These are phyloP conservation scores for Trichocomaceae sp. DNA, from an alignment of 2,329 filamentous ascomycete species.

Conservation along the genomic window DNA sequence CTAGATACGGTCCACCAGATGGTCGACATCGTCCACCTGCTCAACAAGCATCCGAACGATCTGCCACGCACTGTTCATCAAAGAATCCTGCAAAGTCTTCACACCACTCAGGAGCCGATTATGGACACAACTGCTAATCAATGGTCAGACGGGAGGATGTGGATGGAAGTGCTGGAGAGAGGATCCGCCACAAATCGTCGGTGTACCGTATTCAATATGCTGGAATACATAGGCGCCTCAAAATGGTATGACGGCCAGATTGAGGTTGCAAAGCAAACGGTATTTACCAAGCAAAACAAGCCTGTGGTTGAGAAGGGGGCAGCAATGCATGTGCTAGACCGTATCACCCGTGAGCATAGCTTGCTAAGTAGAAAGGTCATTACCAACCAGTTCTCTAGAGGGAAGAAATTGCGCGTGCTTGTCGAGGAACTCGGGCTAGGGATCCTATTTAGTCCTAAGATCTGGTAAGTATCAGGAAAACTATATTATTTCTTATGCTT, in stretches of 20 bases:
- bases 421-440: constrained; percentile 22
- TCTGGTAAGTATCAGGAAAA: background rate
- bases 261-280: constrained; percentile 5
- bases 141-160: constrained; percentile 17
- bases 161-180: constrained; percentile 15
- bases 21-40: background rate
- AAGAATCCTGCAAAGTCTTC: constrained; percentile 1
- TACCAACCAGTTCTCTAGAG: constrained; percentile 22
- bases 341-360: background rate
- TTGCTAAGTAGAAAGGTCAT: background rate
- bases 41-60: background rate
- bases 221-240: constrained; percentile 17
- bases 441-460: background rate
- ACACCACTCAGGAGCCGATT: background rate
- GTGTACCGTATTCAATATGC: constrained; percentile 13
- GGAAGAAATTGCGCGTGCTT: constrained; percentile 63
- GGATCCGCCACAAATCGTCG: constrained; percentile 2
- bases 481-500: background rate
- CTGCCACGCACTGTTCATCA: background rate
- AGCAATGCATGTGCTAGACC: background rate
- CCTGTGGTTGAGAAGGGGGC: background rate
- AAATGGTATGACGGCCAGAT: constrained; percentile 15
- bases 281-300: constrained; percentile 9
- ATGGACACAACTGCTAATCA: background rate
- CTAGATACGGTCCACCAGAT: background rate